These are phyloP conservation scores for Ceratocystis diversiconidia DNA, from an alignment of 2,329 filamentous ascomycete genomes.

Conservation along the genomic window DNA sequence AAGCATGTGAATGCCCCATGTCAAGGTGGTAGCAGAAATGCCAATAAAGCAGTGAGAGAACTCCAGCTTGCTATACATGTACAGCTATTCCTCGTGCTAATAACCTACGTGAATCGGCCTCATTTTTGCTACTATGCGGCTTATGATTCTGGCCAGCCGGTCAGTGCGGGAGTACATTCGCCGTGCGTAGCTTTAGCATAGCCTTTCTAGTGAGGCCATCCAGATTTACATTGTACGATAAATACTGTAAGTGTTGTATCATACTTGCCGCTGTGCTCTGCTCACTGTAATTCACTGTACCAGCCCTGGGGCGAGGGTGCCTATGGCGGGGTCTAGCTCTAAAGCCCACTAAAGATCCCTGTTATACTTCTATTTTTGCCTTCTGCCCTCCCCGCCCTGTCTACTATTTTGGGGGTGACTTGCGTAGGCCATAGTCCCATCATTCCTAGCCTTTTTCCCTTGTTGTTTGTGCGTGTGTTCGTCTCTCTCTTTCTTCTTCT, in stretches of 20 bases:
- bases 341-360: constrained; percentile 9
- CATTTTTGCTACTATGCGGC: too few relatives aligned
- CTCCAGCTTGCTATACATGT: neutral
- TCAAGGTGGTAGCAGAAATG: neutral
- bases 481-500: neutral
- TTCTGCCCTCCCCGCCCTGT: neutral
- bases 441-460: constrained; percentile 13
- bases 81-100: neutral
- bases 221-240: neutral
- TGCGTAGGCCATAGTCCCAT: neutral
- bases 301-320: neutral
- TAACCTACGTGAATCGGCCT: neutral
- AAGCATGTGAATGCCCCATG: neutral
- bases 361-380: constrained; percentile 2
- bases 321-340: neutral
- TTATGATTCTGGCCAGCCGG: too few relatives aligned
- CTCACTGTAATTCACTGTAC: neutral
- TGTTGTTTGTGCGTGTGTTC: constrained; percentile 9
- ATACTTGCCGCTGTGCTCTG: neutral
- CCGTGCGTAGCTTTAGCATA: neutral
- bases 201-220: neutral
- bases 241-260: neutral
- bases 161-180: too few relatives aligned
- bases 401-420: constrained; percentile 8
- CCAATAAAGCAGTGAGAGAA: too few relatives aligned